Base-by-base conservation (phyloP, 495 filamentous ascomycete genomes). In the Talaromyces liani region DNA sequence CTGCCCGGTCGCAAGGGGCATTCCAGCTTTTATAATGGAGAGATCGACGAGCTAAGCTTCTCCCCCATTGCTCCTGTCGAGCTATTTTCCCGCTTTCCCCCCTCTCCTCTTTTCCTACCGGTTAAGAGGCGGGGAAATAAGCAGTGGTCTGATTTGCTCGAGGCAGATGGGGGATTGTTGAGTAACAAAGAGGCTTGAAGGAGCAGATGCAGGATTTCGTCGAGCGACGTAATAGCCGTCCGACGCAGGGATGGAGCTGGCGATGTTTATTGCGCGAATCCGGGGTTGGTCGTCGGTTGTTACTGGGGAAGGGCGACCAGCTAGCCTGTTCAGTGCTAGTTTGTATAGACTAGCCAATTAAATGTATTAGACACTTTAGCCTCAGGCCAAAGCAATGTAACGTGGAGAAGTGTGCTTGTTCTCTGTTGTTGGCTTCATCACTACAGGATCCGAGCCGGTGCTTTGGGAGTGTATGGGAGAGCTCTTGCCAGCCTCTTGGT, bases 1-100 rank as follows among this genome's bases (percentile, higher is more conserved):
- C 58, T 49, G 60, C 22, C 27, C 14, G 41, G 60, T 49, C 16
- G 60, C 60, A 51, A 54, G 60, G 60, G 60, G 45, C 60, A 62
- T 62, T 51, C 60, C 60, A 33, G 60, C 27, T 33, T 36, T 61
- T 61, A 29, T 62, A 53, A 51, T 27, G 27, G 27, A 10, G 27
- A 54, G 18, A 36, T 18, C 20, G 18, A 14, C 56, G 0, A 34
- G 56, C 31, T 36, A 31, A 31, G 27, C 56, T 36, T 58, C 22
- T 36, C 31, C 16, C n/a, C 56, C 31, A 31, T 36, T 58, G 56
- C 53, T 58, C 16, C 31, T 36, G 14, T 34, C 56, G 12, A 58
- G 27, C 22, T 33, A 36, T 29, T 62, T 53, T 62, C 45, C 56
- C 31, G 25, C 56, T 58, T 58, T 36, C 29, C 14, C 14, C 57